These are phyloP conservation scores for Millerozyma acaciae DNA, from an alignment of 805 yeast genomes.

Conservation along the genomic window DNA sequence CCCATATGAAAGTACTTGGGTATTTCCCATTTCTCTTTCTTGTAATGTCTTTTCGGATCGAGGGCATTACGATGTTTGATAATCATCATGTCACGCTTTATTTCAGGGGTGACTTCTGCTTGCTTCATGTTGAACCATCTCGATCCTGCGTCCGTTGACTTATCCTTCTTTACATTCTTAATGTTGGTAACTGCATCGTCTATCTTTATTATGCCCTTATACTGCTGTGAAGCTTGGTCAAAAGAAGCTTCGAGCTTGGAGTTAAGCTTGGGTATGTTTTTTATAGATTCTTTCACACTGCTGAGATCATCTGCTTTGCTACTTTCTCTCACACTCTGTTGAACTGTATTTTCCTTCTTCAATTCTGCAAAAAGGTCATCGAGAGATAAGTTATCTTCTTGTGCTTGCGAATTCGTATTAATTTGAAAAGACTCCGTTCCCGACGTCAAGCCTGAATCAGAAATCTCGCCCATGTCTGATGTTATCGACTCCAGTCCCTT, in stretches of 20 bases:
- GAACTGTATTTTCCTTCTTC: constrained; percentile 15
- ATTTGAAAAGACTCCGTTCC: constrained; percentile 21
- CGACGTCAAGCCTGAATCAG: constrained; percentile 19
- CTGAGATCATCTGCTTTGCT: constrained; percentile 18
- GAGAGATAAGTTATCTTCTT: constrained; percentile 17
- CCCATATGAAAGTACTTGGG: constrained; percentile 88
- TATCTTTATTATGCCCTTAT: constrained; percentile 26
- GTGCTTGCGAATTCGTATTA: constrained; percentile 14
- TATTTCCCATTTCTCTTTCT: constrained; percentile 72
- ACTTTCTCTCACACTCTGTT: constrained; percentile 9
- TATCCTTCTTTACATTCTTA: too few relatives aligned
- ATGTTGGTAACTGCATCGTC: constrained; percentile 48
- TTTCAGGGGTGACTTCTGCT: constrained; percentile 64
- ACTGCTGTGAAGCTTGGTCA: too few relatives aligned
- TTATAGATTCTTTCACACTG: constrained; percentile 30
- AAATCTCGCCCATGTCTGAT: constrained; percentile 19
- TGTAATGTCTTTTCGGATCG: constrained; percentile 94
- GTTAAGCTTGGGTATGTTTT: constrained; percentile 40
- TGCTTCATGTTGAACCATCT: constrained; percentile 82
- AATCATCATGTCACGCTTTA: constrained; percentile 73
- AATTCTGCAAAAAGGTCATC: constrained; percentile 32
- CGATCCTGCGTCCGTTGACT: constrained; percentile 41
- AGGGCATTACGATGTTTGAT: constrained; percentile 84
- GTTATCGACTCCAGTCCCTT: too few relatives aligned
- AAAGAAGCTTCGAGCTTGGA: constrained; percentile 23